These are phyloP conservation scores for Aspergillaceae sp. DNA, from an alignment of 2,329 filamentous ascomycete species.

Conservation along the genomic window DNA sequence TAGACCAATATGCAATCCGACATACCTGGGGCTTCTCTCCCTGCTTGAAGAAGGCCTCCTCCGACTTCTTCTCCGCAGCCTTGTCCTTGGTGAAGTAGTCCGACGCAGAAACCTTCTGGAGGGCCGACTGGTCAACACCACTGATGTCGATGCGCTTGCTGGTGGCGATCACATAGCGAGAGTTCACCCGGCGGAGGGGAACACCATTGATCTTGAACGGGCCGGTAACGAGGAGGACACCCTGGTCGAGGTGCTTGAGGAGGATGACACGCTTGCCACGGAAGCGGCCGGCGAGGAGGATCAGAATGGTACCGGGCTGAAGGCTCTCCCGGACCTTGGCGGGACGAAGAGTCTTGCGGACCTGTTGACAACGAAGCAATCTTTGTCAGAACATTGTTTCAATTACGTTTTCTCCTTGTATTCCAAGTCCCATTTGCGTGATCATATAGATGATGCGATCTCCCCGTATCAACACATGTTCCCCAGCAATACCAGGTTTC, in stretches of 20 bases:
- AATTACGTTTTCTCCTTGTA: slow-evolving; percentile 1
- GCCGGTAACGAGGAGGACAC: slow-evolving; percentile 96
- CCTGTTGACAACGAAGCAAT: slow-evolving; percentile 46
- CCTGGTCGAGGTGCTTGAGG: slow-evolving; percentile 94
- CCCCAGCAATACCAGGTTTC: slow-evolving; percentile 15
- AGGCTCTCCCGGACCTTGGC: slow-evolving; percentile 83
- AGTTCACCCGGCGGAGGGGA: slow-evolving; percentile 68
- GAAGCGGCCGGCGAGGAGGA: slow-evolving; percentile 98
- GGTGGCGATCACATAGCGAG: slow-evolving; percentile 44
- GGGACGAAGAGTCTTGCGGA: slow-evolving; percentile 86
- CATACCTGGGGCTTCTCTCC: slow-evolving; percentile 94
- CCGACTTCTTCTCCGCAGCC: slow-evolving; percentile 81
- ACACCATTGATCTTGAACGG: slow-evolving; percentile 99
- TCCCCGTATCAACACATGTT: slow-evolving; percentile 13
- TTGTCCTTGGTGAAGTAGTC: slow-evolving; percentile 98
- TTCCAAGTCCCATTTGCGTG: slow-evolving; percentile 1
- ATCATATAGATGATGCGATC: slow-evolving; percentile 12
- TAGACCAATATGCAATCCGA: slow-evolving; percentile 3
- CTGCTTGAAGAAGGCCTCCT: slow-evolving; percentile 99
- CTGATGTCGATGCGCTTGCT: slow-evolving; percentile 51
- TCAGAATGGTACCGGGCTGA: slow-evolving; percentile 90
- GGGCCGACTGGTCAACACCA: slow-evolving; percentile 62
- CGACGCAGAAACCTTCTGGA: slow-evolving; percentile 77
- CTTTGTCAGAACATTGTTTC: slow-evolving; percentile 14
- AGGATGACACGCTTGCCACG: slow-evolving; percentile 99